Evolutionary conservation across 208 protist genomes (phyloP).

Genomic region (Spongospora subterranea): DNA sequence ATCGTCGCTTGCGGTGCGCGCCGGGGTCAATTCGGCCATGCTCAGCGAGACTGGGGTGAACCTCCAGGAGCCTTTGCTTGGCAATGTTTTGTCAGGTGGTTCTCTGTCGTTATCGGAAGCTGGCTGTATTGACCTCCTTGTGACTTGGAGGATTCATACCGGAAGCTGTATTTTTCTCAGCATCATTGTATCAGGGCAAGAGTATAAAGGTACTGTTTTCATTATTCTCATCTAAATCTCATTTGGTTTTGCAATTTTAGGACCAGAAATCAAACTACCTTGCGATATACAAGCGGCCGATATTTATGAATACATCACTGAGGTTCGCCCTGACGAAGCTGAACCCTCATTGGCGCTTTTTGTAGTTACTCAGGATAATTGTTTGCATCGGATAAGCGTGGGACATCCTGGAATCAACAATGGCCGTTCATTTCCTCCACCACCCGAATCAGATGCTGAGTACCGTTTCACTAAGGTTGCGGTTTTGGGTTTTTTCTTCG

Average conservation of each 20-base stretch:
- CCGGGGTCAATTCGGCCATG: no score
- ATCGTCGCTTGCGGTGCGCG: no score
- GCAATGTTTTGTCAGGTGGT: neutral
- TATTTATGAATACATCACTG: neutral
- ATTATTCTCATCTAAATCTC: neutral
- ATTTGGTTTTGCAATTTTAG: neutral
- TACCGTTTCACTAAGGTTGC: conserved; percentile 25
- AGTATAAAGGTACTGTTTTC: neutral
- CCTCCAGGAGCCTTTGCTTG: neutral
- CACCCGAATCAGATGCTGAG: conserved; percentile 22
- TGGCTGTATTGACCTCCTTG: neutral
- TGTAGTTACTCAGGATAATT: neutral
- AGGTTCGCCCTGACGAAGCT: neutral
- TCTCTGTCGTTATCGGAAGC: neutral
- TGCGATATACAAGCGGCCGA: neutral
- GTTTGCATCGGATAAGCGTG: neutral
- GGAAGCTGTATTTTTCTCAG: neutral
- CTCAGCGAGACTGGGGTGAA: neutral
- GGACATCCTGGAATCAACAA: neutral
- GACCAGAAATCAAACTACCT: neutral
- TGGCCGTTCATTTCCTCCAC: neutral
- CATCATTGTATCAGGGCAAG: neutral
- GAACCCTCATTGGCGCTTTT: neutral
- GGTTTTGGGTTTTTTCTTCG: neutral
- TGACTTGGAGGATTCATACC: neutral